These are phyloP conservation scores for Corinectria fuckeliana DNA, from an alignment of 2,329 filamentous ascomycete species.

Conservation along the genomic window DNA sequence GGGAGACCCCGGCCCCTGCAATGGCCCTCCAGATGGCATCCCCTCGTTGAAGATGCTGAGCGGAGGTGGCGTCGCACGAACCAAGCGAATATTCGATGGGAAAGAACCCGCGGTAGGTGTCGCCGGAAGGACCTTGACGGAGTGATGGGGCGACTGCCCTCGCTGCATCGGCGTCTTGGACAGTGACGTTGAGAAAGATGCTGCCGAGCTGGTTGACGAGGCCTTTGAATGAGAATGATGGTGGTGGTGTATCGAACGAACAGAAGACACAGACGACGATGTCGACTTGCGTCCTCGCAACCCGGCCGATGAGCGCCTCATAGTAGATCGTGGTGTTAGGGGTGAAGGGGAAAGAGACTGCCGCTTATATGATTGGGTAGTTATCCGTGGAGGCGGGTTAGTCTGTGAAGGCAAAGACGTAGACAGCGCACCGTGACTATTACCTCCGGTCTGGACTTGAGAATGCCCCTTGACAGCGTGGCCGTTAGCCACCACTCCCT, in stretches of 20 bases:
- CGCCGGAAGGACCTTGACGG: slow-evolving; percentile 92
- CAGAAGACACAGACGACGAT: slow-evolving; percentile 90
- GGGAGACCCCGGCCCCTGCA: slow-evolving; percentile 57
- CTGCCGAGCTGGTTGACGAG: slow-evolving; percentile 86
- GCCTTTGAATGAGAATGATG: slow-evolving; percentile 92
- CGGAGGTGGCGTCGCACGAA: slow-evolving; percentile 64
- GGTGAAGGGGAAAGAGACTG: slow-evolving; percentile 87
- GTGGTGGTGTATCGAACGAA: slow-evolving; percentile 88
- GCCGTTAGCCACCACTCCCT: slow-evolving; percentile 60
- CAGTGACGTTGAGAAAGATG: slow-evolving; percentile 72
- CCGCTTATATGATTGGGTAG: slow-evolving; percentile 63
- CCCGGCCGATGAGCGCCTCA: slow-evolving; percentile 82
- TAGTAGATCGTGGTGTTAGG: slow-evolving; percentile 84
- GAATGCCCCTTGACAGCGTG: slow-evolving; percentile 44
- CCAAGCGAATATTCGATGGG: slow-evolving; percentile 84
- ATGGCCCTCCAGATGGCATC: slow-evolving; percentile 52
- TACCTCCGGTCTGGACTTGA: slow-evolving; percentile 22
- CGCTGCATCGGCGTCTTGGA: slow-evolving; percentile 70
- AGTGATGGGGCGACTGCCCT: slow-evolving; percentile 81
- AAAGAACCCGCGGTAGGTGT: slow-evolving; percentile 80
- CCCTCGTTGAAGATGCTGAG: slow-evolving; percentile 64
- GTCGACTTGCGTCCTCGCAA: slow-evolving; percentile 93
- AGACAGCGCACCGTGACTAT: slow-evolving; percentile 32
- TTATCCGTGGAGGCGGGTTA: slow-evolving; percentile 40
- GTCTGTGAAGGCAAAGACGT: slow-evolving; percentile 38